phyloP scores from a whole-genome alignment of 2,329 filamentous ascomycete species.

The Cladosporium sp. region DNA sequence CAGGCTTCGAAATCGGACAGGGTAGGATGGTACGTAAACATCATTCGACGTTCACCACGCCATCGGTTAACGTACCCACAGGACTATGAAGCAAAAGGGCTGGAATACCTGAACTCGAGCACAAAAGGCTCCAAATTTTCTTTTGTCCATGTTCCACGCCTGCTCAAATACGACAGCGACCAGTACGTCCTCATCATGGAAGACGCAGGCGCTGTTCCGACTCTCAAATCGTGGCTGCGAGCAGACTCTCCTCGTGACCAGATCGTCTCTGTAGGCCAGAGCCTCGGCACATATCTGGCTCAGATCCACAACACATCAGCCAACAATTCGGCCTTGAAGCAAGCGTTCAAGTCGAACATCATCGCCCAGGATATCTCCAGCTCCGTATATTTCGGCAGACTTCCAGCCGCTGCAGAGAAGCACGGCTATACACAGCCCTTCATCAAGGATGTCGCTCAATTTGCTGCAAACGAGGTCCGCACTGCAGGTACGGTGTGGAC shows the following conservation, averaged over 20 bases:
- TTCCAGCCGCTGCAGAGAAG: conserved; percentile 13
- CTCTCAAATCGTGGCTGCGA: conserved; percentile 16
- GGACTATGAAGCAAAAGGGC: background rate
- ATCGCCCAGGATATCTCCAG: conserved; percentile 11
- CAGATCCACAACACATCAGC: conserved; percentile 15
- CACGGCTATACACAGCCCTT: conserved; percentile 11
- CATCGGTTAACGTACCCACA: background rate
- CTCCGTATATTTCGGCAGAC: conserved; percentile 10
- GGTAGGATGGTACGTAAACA: background rate
- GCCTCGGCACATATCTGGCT: conserved; percentile 15
- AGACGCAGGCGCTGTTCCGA: conserved; percentile 13
- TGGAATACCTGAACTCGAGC: background rate
- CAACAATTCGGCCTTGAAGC: background rate
- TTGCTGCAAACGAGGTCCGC: conserved; percentile 12
- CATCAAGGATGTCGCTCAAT: conserved; percentile 12
- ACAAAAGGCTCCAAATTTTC: background rate
- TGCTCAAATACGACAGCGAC: background rate
- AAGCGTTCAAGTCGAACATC: conserved; percentile 9
- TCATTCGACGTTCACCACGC: too few relatives aligned
- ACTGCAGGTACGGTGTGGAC: conserved; percentile 15
- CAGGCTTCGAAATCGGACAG: background rate
- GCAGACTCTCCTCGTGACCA: background rate
- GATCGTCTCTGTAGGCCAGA: conserved; percentile 4
- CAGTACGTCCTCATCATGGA: conserved; percentile 8
- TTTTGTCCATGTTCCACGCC: background rate